Evolutionary conservation across 306 rosid genomes (phyloP).

Genomic region (Quercus glauca): DNA sequence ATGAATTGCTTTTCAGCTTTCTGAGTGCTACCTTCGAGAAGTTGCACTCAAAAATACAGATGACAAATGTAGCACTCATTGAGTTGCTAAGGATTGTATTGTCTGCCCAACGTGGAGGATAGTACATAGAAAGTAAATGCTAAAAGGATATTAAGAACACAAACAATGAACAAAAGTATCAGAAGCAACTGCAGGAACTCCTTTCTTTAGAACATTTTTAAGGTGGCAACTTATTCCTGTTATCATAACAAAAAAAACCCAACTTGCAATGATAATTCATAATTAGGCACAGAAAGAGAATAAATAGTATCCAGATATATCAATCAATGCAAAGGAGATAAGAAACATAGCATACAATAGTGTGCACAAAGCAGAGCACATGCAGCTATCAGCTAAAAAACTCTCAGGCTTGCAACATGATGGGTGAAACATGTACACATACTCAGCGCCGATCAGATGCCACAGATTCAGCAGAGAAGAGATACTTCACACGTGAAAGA

Average conservation of each 20-base stretch:
- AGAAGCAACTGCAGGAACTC: neutral
- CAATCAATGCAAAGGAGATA: slow-evolving; percentile 6
- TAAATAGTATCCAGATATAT: slow-evolving; percentile 3
- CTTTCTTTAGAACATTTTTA: neutral
- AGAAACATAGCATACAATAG: neutral
- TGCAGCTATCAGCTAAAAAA: neutral
- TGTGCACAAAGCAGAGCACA: neutral
- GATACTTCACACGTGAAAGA: slow-evolving; percentile 88
- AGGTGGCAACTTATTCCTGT: neutral
- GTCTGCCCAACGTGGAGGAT: too few relatives aligned
- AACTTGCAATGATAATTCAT: neutral
- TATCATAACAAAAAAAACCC: slow-evolving; percentile 4
- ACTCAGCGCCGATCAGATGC: slow-evolving; percentile 74
- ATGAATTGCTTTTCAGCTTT: too few relatives aligned
- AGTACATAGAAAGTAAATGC: too few relatives aligned
- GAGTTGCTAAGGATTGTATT: too few relatives aligned
- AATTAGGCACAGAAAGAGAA: slow-evolving; percentile 8
- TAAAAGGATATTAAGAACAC: neutral
- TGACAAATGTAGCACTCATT: too few relatives aligned
- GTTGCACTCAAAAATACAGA: too few relatives aligned
- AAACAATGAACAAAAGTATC: neutral
- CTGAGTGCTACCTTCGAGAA: too few relatives aligned
- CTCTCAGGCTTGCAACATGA: neutral
- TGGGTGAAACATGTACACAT: neutral
- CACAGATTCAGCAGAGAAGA: slow-evolving; percentile 83